Conservation (phyloP, 1,284 basidiomycete species). For the Xerocomus amazonicus region DNA sequence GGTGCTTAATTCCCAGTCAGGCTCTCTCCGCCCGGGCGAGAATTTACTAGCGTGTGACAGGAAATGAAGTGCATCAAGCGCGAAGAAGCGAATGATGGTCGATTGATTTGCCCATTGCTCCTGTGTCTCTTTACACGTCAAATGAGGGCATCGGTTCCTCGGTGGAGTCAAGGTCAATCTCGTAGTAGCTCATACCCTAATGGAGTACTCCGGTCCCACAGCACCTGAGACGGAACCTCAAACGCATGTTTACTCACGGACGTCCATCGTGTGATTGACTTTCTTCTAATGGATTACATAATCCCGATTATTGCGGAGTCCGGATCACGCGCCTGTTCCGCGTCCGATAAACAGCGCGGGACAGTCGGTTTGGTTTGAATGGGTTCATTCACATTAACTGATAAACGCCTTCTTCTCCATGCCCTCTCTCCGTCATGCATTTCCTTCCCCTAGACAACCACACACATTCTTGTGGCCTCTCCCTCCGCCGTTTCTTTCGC, state of each 20-base stretch:
- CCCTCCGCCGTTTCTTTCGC: conserved; percentile 24
- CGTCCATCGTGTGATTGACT: not conserved
- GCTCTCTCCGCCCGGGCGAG: no score
- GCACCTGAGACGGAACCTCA: conserved; percentile 6
- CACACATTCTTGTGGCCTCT: conserved; percentile 16
- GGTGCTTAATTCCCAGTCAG: no score
- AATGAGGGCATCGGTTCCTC: conserved; percentile 29
- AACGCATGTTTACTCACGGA: conserved; percentile 3
- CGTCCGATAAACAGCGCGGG: conserved; percentile 10
- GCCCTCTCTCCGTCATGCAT: conserved; percentile 19
- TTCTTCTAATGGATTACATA: conserved; percentile 15
- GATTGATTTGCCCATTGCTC: conserved; percentile 20
- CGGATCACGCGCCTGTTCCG: conserved; percentile 27
- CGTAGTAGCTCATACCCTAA: no score
- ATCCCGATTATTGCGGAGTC: conserved; percentile 24
- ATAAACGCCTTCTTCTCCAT: conserved; percentile 32
- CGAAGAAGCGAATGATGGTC: conserved; percentile 10
- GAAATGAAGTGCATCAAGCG: conserved; percentile 4
- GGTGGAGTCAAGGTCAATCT: conserved; percentile 19
- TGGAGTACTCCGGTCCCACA: conserved; percentile 5
- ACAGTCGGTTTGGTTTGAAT: not conserved
- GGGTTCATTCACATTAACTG: conserved; percentile 21
- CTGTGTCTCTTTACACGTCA: not conserved
- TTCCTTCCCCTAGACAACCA: conserved; percentile 27
- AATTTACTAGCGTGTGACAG: no score